Conservation (phyloP, 768 basidiomycete species). For the Suillus placidus region DNA sequence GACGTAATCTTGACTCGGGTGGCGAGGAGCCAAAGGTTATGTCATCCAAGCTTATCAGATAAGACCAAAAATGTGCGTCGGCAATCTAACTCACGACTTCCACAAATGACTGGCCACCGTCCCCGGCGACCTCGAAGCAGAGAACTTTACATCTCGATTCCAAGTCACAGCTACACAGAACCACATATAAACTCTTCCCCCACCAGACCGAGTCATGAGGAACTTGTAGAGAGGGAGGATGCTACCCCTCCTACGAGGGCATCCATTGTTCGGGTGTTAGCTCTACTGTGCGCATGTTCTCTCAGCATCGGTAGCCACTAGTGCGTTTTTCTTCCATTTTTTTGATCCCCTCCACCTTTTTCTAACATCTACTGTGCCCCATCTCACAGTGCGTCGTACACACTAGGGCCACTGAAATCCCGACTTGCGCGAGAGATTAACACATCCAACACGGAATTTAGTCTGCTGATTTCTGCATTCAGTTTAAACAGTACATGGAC, state of each 20-base stretch:
- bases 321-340: conserved; percentile 41
- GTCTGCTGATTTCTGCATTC: conserved; percentile 74
- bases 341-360: not conserved
- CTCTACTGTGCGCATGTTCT: conserved; percentile 71
- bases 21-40: not conserved
- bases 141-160: not conserved
- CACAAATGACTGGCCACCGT: not conserved
- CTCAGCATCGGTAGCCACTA: conserved; percentile 80
- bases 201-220: not conserved
- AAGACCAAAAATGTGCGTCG: not conserved
- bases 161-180: not conserved
- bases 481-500: conserved; percentile 79
- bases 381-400: conserved; percentile 60
- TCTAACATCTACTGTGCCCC: conserved; percentile 9
- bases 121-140: not conserved
- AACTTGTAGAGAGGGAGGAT: conserved; percentile 4
- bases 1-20: no score
- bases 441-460: conserved; percentile 77
- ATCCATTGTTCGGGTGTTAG: conserved; percentile 56
- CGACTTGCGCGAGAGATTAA: conserved; percentile 68
- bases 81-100: not conserved
- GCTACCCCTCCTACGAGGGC: conserved; percentile 36
- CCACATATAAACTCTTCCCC: not conserved
- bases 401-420: conserved; percentile 79
- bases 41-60: conserved; percentile 1